Percentiles rank a stretch among this genome's conserved stretches.
phyloP scores from a whole-genome alignment of 2,329 filamentous ascomycete species.

The Calycina herbarum region DNA sequence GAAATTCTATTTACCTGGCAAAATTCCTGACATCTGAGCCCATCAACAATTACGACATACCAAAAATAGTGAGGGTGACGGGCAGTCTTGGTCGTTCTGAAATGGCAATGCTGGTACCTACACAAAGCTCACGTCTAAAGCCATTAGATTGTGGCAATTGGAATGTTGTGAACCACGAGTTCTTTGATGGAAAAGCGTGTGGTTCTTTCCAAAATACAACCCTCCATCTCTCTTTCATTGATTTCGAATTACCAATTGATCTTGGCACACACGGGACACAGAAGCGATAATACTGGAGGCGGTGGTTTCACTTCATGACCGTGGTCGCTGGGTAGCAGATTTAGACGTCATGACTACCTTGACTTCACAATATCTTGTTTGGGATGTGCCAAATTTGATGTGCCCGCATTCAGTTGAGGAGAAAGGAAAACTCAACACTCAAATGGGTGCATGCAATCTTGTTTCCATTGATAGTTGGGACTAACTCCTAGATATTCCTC shows the following conservation, averaged over 20 bases:
- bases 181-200: neutral
- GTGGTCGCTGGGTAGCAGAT: neutral
- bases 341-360: neutral
- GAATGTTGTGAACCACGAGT: neutral
- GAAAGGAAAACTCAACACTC: too few species aligned
- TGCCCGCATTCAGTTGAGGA: too few species aligned
- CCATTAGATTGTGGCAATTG: neutral
- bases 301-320: neutral
- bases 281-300: neutral
- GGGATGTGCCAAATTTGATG: too few species aligned
- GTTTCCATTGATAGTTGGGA: constrained; percentile 15
- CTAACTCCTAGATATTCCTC: constrained; percentile 14
- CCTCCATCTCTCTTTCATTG: neutral
- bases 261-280: neutral
- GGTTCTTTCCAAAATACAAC: neutral
- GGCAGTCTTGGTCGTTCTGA: neutral
- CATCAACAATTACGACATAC: neutral
- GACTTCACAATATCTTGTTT: too few species aligned
- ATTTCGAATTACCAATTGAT: neutral
- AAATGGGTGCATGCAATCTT: too few species aligned
- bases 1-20: neutral
- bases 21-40: neutral
- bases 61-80: neutral
- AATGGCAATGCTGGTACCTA: neutral
- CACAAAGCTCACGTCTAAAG: neutral